Evolutionary conservation across 352 stramenopile genomes (phyloP), one percentile per base, ranked within the genome.

Genomic region (Globisporangium uncinulatum): DNA sequence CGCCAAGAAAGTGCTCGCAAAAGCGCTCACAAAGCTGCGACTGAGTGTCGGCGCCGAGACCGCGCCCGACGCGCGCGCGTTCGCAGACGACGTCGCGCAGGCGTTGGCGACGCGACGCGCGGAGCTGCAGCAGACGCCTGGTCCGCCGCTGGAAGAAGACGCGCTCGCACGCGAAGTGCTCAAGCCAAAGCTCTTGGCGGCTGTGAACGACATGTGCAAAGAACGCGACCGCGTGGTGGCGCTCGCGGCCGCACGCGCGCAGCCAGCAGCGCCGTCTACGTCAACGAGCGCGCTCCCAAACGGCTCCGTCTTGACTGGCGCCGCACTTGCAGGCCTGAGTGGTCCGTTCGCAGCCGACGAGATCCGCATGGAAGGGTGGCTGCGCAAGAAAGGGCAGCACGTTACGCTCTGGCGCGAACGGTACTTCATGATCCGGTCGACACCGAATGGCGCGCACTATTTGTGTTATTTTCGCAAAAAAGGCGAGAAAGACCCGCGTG

Each of bases 401-500:
- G 84, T 94, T 5, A 94, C 90, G 49, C 65, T 94, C 42, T 94
- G 84, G 84, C 68, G 84, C 19, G 84, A 94, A 31, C 73, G 84
- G 8, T 94, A 94, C 62, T 94, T 92, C 51, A 92, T 92, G 79
- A 91, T 94, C 66, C 80, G 82, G n/a, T 86, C 83, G 37, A 89
- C 80, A 8, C 65, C 79, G 2, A 84, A 89, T 44, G 84, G 84
- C 11, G 82, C 83, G 45, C 84, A 94, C 52, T 89, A 84, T 51
- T 62, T 94, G 50, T 92, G 79, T 56, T 94, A 94, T 68, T 86
- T 92, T 21, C 70, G 84, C n/a, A 83, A 83, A 41, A 92, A 94
- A 63, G 84, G 84, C 34, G 84, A 94, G 43, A 89, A 88, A 15
- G 84, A 92, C 37, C 84, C 84, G 21, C 77, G 84, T 34, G 84